A percentile compares a stretch with the other conserved stretches of the same genome.
These are phyloP conservation scores for Kurtzmaniella cleridarum DNA, from an alignment of 805 yeast species.

Conservation along the genomic window DNA sequence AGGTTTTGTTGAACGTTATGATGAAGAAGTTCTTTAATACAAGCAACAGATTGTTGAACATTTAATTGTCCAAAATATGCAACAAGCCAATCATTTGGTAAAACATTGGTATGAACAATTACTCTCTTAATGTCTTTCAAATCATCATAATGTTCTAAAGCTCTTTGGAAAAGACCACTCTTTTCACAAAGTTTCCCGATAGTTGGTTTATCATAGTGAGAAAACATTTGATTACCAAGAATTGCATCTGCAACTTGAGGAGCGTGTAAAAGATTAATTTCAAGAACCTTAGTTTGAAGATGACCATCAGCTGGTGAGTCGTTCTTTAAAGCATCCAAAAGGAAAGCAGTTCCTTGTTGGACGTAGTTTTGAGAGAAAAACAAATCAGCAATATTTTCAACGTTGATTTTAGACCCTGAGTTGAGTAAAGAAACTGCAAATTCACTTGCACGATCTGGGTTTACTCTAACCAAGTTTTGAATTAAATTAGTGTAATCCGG, in stretches of 20 bases:
- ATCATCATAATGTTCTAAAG: slow-evolving; percentile 92
- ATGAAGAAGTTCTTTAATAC: slow-evolving; percentile 81
- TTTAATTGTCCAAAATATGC: slow-evolving; percentile 88
- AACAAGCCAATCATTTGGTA: slow-evolving; percentile 93
- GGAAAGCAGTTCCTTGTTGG: slow-evolving; percentile 97
- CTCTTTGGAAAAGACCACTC: slow-evolving; percentile 94
- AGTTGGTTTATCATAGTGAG: slow-evolving; percentile 90
- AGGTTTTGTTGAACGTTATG: slow-evolving; percentile 76
- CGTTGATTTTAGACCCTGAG: slow-evolving; percentile 58
- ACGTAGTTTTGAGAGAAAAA: slow-evolving; percentile 90
- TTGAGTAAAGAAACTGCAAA: slow-evolving; percentile 83
- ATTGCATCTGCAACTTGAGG: slow-evolving; percentile 99
- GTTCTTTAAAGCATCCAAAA: slow-evolving; percentile 89
- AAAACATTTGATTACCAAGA: slow-evolving; percentile 90
- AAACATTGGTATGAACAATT: slow-evolving; percentile 74
- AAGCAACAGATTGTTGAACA: slow-evolving; percentile 86
- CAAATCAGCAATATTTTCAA: slow-evolving; percentile 86
- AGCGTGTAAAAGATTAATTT: slow-evolving; percentile 88
- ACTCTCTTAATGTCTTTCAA: slow-evolving; percentile 94
- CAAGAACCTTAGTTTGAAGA: slow-evolving; percentile 89
- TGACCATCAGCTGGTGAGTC: slow-evolving; percentile 94
- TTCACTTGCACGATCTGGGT: slow-evolving; percentile 98
- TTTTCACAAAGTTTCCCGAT: slow-evolving; percentile 91
- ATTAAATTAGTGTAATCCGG: slow-evolving; percentile 89
- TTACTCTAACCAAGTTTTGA: slow-evolving; percentile 84